Conservation (phyloP, 225 moss, liverwort and hornwort genomes). For the Pseudoscleropodium purum region DNA sequence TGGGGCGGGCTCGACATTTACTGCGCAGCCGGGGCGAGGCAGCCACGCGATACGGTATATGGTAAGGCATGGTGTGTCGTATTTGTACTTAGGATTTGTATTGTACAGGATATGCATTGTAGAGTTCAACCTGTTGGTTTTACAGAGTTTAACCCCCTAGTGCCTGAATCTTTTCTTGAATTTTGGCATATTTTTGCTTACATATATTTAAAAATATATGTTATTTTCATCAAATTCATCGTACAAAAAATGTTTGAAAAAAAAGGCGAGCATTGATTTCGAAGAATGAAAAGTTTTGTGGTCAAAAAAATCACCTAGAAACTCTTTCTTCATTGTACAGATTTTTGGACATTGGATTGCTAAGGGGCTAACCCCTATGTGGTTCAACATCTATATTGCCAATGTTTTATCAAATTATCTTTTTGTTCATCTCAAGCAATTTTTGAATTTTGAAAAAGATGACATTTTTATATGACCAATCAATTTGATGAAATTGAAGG, state of each 20-base stretch:
- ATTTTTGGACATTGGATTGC: neutral
- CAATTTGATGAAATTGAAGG: neutral
- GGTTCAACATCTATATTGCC: too few species aligned
- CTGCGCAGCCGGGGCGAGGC: neutral
- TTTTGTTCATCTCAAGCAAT: rapidly evolving
- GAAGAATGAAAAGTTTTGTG: neutral
- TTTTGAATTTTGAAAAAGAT: neutral
- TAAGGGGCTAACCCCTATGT: rapidly evolving
- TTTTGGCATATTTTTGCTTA: neutral
- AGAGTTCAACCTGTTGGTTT: neutral
- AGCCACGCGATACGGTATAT: neutral
- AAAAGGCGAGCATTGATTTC: neutral
- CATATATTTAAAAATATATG: neutral
- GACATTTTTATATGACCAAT: too few species aligned
- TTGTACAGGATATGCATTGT: too few species aligned
- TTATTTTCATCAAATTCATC: neutral
- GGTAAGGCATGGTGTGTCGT: too few species aligned
- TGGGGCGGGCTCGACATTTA: neutral
- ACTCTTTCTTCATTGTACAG: rapidly evolving
- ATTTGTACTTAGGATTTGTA: neutral
- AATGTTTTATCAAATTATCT: neutral
- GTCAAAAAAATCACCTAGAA: neutral
- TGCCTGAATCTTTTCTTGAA: neutral
- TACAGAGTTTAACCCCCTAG: neutral
- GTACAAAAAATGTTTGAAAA: neutral